Conservation (phyloP, 805 yeast genomes). For the Metschnikowia koreensis region DNA sequence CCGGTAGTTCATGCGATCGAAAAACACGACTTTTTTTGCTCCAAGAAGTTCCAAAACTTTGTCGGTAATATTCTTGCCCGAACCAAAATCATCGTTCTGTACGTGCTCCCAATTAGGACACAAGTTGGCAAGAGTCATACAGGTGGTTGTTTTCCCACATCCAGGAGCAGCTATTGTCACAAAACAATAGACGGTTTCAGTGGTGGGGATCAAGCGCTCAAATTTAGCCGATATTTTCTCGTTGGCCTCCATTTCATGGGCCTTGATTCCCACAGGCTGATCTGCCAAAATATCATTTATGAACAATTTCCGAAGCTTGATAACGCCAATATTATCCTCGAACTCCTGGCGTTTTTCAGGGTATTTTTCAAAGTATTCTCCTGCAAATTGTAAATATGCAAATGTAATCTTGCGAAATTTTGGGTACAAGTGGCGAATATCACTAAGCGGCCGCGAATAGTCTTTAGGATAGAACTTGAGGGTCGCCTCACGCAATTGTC, state of each 20-base stretch:
- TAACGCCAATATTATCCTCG: slow-evolving; percentile 64
- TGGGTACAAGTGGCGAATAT: slow-evolving; percentile 29
- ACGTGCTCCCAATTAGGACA: slow-evolving; percentile 68
- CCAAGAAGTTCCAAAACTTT: slow-evolving; percentile 38
- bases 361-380: slow-evolving; percentile 50
- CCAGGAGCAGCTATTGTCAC: slow-evolving; percentile 90
- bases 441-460: slow-evolving; percentile 21
- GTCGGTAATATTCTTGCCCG: slow-evolving; percentile 48
- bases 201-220: slow-evolving; percentile 18
- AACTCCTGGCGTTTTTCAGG: slow-evolving; percentile 48
- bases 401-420: slow-evolving; percentile 59
- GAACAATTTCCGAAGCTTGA: slow-evolving; percentile 67
- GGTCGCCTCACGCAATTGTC: slow-evolving; percentile 89
- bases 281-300: slow-evolving; percentile 46
- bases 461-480: slow-evolving; percentile 47
- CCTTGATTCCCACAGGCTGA: slow-evolving; percentile 54
- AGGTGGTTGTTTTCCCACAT: slow-evolving; percentile 89
- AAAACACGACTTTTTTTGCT: slow-evolving; percentile 52
- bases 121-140: slow-evolving; percentile 54
- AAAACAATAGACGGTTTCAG: slow-evolving; percentile 49
- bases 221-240: slow-evolving; percentile 19
- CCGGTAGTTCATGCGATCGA: slow-evolving; percentile 83
- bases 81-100: slow-evolving; percentile 74
- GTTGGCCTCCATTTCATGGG: slow-evolving; percentile 48
- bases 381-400: slow-evolving; percentile 67